Percentiles rank a stretch among this genome's conserved stretches.
Conservation (phyloP, 441 rosid species). For the Euphorbia celastroides region DNA sequence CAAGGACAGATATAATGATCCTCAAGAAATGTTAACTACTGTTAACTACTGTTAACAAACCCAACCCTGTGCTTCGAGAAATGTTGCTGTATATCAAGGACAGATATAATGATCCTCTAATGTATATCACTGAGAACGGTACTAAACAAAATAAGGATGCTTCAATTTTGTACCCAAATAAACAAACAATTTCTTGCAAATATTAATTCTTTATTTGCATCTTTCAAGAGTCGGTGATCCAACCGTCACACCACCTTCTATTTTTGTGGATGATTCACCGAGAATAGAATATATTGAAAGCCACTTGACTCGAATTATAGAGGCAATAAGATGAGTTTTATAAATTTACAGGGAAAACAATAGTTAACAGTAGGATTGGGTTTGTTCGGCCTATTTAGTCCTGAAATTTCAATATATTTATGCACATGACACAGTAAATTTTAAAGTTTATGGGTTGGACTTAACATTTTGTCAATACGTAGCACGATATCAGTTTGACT, state of each 20-base stretch:
- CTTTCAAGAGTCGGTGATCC: conserved; percentile 9
- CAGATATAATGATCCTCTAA: background rate
- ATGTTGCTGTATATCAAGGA: background rate
- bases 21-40: background rate
- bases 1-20: background rate
- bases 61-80: background rate
- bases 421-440: no score
- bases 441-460: no score
- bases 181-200: background rate
- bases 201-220: background rate
- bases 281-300: background rate
- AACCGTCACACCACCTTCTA: background rate
- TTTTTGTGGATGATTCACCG: background rate
- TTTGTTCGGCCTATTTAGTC: no score
- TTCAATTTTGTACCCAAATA: background rate
- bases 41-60: background rate
- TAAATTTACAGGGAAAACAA: background rate
- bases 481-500: no score
- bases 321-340: conserved; percentile 4
- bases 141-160: background rate
- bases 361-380: no score
- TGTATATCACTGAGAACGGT: conserved; percentile 19
- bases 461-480: no score
- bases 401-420: no score
- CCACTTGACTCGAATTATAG: background rate